Percentiles rank a stretch among this genome's conserved stretches.
Evolutionary conservation across 257 asterid species (phyloP).

Genomic region (Capsicum pubescens): DNA sequence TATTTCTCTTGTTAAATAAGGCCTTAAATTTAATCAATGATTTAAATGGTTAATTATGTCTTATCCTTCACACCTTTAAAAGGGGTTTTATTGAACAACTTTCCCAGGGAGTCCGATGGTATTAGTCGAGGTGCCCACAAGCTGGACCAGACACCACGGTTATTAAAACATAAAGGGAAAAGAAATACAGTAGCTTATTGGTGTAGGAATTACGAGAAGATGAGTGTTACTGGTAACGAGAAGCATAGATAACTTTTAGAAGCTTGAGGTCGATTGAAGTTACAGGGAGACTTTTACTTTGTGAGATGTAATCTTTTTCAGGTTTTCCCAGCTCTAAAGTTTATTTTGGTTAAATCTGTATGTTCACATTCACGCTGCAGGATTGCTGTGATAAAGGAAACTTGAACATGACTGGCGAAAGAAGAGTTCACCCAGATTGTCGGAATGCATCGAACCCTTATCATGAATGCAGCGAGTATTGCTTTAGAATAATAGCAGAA

Average conservation of each 20-base stretch:
- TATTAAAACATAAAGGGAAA: too few species aligned
- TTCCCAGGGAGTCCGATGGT: too few species aligned
- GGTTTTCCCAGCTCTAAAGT: not conserved
- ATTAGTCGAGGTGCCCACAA: too few species aligned
- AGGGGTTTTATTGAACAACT: too few species aligned
- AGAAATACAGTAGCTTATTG: too few species aligned
- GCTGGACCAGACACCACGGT: too few species aligned
- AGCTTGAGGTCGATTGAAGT: not conserved
- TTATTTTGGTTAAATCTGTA: not conserved
- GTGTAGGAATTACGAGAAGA: not conserved
- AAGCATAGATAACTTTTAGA: not conserved
- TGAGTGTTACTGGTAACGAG: not conserved
- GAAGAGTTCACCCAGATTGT: slow-evolving; percentile 76
- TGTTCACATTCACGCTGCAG: not conserved
- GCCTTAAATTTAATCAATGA: too few species aligned
- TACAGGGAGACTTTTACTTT: slow-evolving; percentile 15
- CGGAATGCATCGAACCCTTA: slow-evolving; percentile 68
- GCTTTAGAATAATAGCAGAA: slow-evolving; percentile 67
- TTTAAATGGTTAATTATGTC: too few species aligned
- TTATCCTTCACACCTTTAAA: too few species aligned
- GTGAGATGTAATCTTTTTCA: not conserved
- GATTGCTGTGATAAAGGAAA: slow-evolving; percentile 10
- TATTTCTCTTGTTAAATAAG: too few species aligned
- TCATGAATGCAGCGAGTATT: slow-evolving; percentile 70
- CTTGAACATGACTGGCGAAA: slow-evolving; percentile 48